Percentiles rank a stretch among this genome's conserved stretches.
These are phyloP conservation scores for Fusarium abutilonis DNA, from an alignment of 2,329 filamentous ascomycete species.

Conservation along the genomic window DNA sequence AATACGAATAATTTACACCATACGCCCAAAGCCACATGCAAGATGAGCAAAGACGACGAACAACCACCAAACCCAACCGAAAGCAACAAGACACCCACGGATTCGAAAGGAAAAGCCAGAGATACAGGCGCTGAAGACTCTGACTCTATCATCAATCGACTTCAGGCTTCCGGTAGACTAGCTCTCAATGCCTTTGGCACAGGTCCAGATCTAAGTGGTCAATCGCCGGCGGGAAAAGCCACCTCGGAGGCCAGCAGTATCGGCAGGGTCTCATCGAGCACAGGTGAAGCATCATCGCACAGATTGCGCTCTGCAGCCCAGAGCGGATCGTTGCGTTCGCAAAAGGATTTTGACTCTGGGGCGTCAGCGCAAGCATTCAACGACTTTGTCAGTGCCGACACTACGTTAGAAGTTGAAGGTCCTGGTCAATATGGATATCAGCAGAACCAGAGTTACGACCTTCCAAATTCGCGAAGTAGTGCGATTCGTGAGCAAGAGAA, in stretches of 20 bases:
- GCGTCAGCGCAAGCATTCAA: constrained; percentile 48
- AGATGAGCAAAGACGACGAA: constrained; percentile 23
- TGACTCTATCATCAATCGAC: constrained; percentile 36
- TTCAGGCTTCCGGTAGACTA: constrained; percentile 45
- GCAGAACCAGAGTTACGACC: background rate
- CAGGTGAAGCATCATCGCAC: constrained; percentile 39
- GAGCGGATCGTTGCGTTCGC: constrained; percentile 32
- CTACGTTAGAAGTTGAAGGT: constrained; percentile 20
- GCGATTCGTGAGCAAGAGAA: constrained; percentile 41
- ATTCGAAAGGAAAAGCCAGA: constrained; percentile 35
- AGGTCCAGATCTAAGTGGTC: constrained; percentile 28
- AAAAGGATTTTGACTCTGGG: constrained; percentile 39
- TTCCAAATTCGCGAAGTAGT: background rate
- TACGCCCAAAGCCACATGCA: constrained; percentile 11
- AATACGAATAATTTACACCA: background rate
- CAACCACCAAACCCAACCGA: constrained; percentile 1
- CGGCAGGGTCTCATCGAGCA: constrained; percentile 23
- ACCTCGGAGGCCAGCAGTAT: constrained; percentile 24
- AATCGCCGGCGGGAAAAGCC: constrained; percentile 37
- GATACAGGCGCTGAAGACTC: constrained; percentile 27
- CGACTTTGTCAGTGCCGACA: constrained; percentile 37
- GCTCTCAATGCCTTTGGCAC: constrained; percentile 42
- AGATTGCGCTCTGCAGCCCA: constrained; percentile 26
- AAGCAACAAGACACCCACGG: constrained; percentile 4
- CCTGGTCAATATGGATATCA: background rate